Percentiles rank a stretch among this genome's conserved stretches.
Conservation (phyloP, 129 eudicot species). For the Flaveria ramosissima region DNA sequence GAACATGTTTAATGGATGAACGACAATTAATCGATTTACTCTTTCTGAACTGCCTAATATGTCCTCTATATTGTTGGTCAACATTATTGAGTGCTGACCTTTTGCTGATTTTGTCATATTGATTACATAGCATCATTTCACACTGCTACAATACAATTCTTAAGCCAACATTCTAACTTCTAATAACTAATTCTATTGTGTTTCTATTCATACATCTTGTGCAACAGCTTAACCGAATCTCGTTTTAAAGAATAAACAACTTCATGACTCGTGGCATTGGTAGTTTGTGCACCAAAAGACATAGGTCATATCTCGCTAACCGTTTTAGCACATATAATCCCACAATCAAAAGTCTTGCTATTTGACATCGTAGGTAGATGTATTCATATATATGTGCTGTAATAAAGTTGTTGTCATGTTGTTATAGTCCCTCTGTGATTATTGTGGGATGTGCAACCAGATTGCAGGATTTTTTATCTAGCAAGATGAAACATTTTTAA, state of each 20-base stretch:
- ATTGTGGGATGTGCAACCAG: background rate
- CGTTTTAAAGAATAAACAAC: background rate
- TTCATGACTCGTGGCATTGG: too few relatives aligned
- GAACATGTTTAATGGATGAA: background rate
- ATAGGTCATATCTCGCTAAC: background rate
- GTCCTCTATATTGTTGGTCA: background rate
- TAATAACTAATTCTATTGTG: background rate
- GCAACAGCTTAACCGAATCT: background rate
- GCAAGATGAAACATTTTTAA: too few relatives aligned
- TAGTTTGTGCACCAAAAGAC: too few relatives aligned
- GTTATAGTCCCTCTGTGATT: background rate
- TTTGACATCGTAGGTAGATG: background rate
- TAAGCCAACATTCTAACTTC: background rate
- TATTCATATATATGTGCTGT: background rate
- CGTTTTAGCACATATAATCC: background rate
- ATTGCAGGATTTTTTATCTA: too few relatives aligned
- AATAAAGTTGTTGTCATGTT: conserved; percentile 1
- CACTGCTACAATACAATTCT: background rate
- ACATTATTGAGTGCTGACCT: background rate
- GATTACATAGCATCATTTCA: background rate
- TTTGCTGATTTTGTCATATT: background rate
- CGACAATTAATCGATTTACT: background rate
- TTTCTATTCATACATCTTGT: background rate
- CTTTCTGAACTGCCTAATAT: background rate
- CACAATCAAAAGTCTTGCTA: background rate